phyloP scores from a whole-genome alignment of 2,329 filamentous ascomycete genomes.

The Talaromyces marneffei region DNA sequence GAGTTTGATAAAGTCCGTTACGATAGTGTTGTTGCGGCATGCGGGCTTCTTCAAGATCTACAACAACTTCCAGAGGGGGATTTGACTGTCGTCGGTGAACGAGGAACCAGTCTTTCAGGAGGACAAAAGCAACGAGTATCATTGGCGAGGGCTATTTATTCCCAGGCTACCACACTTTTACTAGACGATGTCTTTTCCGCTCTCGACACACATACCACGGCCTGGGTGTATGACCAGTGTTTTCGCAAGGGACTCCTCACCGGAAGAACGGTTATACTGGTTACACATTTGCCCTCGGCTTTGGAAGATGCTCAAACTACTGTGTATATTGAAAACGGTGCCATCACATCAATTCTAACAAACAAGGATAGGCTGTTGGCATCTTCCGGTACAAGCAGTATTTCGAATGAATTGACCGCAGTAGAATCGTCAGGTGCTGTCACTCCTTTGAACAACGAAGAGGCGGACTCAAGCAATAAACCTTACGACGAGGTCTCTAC shows the following conservation, averaged over 20 bases:
- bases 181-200: conserved; percentile 85
- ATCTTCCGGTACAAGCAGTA: conserved; percentile 7
- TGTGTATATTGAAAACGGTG: conserved; percentile 19
- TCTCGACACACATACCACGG: conserved; percentile 65
- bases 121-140: conserved; percentile 79
- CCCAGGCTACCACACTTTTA: conserved; percentile 72
- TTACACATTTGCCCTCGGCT: conserved; percentile 43
- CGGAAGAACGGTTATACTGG: conserved; percentile 52
- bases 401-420: conserved; percentile 1
- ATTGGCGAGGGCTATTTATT: conserved; percentile 68
- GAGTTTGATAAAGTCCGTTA: conserved; percentile 54
- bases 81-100: conserved; percentile 61
- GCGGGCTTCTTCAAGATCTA: conserved; percentile 53
- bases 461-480: not conserved
- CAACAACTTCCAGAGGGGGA: conserved; percentile 54
- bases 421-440: conserved; percentile 1
- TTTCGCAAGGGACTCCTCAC: conserved; percentile 53
- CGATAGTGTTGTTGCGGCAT: conserved; percentile 55
- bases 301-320: conserved; percentile 21
- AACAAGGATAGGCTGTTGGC: conserved; percentile 2
- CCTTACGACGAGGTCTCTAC: not conserved
- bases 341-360: conserved; percentile 16
- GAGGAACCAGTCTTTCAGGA: conserved; percentile 69
- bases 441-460: not conserved
- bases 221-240: conserved; percentile 52